Conservation (phyloP, 495 filamentous ascomycete species). For the Amniculicola lignicola region DNA sequence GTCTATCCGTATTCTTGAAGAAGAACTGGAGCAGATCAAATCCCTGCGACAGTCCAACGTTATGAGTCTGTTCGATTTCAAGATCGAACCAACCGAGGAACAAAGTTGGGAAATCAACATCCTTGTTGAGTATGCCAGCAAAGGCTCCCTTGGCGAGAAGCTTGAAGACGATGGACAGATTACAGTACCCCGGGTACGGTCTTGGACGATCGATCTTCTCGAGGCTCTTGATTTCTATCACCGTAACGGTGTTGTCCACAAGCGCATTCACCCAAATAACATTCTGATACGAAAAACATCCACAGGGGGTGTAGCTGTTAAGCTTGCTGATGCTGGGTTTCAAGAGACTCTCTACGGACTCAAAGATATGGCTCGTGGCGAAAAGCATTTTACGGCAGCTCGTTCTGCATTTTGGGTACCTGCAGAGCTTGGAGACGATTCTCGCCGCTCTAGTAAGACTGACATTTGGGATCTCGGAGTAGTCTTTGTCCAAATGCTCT, state of each 20-base stretch:
- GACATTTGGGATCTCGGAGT: constrained; percentile 95
- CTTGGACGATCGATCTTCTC: constrained; percentile 87
- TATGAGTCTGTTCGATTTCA: constrained; percentile 74
- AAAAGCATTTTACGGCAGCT: constrained; percentile 44
- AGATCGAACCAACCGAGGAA: constrained; percentile 50
- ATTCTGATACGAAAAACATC: constrained; percentile 64
- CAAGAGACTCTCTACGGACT: constrained; percentile 61
- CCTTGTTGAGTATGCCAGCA: constrained; percentile 73
- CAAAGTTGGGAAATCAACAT: constrained; percentile 72
- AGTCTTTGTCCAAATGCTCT: constrained; percentile 89
- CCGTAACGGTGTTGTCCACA: constrained; percentile 75
- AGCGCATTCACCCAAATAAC: constrained; percentile 70
- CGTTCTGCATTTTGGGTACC: constrained; percentile 77
- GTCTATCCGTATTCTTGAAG: constrained; percentile 62
- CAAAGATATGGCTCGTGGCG: constrained; percentile 46
- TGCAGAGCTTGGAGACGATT: constrained; percentile 66
- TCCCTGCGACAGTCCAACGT: constrained; percentile 73
- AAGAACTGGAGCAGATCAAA: constrained; percentile 67
- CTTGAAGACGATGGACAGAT: constrained; percentile 74
- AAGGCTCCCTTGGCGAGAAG: constrained; percentile 77
- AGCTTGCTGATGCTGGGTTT: constrained; percentile 67
- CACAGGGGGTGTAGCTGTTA: constrained; percentile 56
- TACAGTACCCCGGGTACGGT: constrained; percentile 65
- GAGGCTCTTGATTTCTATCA: constrained; percentile 86
- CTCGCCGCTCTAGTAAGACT: constrained; percentile 68